Conservation (phyloP, 2,329 filamentous ascomycete species). For the Pyrenochaeta sp. region DNA sequence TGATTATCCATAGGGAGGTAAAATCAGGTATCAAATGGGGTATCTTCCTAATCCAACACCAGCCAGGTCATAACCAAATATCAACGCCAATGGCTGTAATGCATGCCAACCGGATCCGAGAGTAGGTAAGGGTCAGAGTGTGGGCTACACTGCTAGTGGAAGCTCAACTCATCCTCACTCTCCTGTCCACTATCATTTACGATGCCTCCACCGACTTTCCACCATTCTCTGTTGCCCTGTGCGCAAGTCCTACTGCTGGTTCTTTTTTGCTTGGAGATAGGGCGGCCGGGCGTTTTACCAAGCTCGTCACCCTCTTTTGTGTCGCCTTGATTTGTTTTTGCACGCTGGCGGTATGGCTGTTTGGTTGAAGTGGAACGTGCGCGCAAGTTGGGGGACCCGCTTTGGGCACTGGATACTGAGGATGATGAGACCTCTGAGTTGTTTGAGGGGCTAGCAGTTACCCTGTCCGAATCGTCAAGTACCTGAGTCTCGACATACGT, state of each 20-base stretch:
- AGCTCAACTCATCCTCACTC: constrained; percentile 47
- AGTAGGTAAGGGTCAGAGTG: neutral
- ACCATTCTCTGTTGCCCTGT: constrained; percentile 14
- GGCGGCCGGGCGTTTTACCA: constrained; percentile 15
- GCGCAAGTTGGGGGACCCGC: neutral
- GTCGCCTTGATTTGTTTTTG: neutral
- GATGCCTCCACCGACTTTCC: constrained; percentile 8
- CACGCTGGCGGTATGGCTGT: neutral
- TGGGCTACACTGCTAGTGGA: constrained; percentile 25
- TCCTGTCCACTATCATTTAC: constrained; percentile 17
- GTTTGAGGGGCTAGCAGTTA: neutral
- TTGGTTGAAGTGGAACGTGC: neutral
- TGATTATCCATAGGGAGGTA: too few species aligned
- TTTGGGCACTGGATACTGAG: neutral
- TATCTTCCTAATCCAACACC: neutral
- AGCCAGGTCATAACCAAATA: neutral
- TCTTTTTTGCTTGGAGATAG: constrained; percentile 2
- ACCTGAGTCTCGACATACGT: constrained; percentile 16
- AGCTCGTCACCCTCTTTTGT: constrained; percentile 21
- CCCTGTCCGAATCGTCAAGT: neutral
- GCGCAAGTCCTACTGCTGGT: neutral
- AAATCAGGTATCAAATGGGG: too few species aligned
- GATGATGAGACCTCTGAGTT: neutral
- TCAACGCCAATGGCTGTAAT: neutral
- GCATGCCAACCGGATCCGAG: neutral